Conservation (phyloP, 2,329 filamentous ascomycete species). For the Byssochlamys sp. region DNA sequence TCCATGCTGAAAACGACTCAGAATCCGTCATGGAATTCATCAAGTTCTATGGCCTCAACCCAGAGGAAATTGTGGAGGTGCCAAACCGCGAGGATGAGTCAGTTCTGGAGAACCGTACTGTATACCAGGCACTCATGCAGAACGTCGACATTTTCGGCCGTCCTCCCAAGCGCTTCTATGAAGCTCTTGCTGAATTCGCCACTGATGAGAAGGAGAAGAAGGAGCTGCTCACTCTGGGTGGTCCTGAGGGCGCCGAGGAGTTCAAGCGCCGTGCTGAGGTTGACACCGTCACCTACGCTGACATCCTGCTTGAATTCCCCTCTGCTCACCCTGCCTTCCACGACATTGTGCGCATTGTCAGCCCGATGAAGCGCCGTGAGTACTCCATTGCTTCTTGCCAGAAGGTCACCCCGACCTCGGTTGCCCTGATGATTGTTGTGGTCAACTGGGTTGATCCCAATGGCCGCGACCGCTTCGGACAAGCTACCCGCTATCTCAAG, state of each 20-base stretch:
- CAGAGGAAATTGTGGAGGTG: constrained; percentile 79
- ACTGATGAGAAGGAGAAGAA: constrained; percentile 72
- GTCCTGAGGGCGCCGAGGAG: constrained; percentile 70
- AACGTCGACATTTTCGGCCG: constrained; percentile 95
- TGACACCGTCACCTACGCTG: constrained; percentile 82
- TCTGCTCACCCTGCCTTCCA: constrained; percentile 83
- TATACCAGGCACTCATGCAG: constrained; percentile 82
- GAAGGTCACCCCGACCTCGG: constrained; percentile 79
- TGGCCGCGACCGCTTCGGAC: constrained; percentile 81
- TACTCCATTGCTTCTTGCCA: constrained; percentile 99
- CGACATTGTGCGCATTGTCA: constrained; percentile 78
- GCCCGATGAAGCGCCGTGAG: constrained; percentile 87
- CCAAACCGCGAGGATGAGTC: constrained; percentile 68
- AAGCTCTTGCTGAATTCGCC: constrained; percentile 77
- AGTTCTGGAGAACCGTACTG: constrained; percentile 74
- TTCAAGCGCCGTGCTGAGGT: constrained; percentile 89
- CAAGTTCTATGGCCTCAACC: constrained; percentile 73
- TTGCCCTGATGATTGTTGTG: constrained; percentile 91
- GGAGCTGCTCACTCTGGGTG: constrained; percentile 65
- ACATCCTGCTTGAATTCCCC: constrained; percentile 77
- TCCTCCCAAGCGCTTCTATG: constrained; percentile 96
- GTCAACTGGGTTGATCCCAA: constrained; percentile 87
- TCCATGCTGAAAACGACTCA: constrained; percentile 88
- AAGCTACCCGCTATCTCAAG: constrained; percentile 84
- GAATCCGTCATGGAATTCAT: constrained; percentile 75